phyloP scores from a whole-genome alignment of 192 early-diverging fungal species.

The Piromyces finnis region DNA sequence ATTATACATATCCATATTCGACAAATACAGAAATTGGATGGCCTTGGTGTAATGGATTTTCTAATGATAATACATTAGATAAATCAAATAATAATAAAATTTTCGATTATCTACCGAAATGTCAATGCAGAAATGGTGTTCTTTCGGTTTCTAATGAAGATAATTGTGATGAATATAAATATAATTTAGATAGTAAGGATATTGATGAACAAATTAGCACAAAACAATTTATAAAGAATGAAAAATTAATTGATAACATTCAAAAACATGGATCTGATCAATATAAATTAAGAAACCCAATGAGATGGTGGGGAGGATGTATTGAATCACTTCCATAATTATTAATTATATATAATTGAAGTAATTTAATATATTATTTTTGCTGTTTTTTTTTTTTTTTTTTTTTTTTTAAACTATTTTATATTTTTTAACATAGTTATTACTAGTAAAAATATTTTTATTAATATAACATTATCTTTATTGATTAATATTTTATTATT shows the following conservation, averaged over 20 bases:
- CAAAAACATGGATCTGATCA: background rate
- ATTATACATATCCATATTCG: background rate
- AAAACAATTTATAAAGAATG: background rate
- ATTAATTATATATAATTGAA: no score
- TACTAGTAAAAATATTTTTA: no score
- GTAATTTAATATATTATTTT: no score
- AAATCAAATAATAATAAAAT: background rate
- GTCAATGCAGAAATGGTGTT: background rate
- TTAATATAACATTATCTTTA: no score
- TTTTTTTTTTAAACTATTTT: no score
- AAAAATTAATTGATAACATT: background rate
- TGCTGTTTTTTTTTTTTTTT: no score
- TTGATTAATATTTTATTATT: no score
- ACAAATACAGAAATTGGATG: background rate
- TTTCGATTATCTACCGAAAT: background rate
- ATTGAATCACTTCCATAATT: background rate
- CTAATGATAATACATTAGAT: background rate
- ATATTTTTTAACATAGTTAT: no score
- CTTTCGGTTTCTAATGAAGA: background rate
- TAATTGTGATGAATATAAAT: background rate
- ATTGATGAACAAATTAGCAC: background rate
- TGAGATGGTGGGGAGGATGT: background rate
- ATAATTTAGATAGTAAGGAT: background rate
- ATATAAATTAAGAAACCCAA: background rate
- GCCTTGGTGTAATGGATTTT: background rate